phyloP scores from a whole-genome alignment of 2,329 filamentous ascomycete genomes.

The Trichoderma lentiforme region DNA sequence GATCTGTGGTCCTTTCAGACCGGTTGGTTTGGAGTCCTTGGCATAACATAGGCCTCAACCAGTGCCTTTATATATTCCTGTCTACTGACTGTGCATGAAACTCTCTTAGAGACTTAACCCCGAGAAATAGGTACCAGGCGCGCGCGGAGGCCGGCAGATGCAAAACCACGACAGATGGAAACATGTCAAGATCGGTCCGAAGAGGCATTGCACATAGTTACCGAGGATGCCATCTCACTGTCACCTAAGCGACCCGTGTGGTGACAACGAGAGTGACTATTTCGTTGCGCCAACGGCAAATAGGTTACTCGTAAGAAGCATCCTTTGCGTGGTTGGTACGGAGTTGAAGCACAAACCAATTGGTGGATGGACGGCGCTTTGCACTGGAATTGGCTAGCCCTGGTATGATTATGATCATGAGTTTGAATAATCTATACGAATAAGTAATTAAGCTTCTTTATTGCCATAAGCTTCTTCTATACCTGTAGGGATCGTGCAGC shows the following conservation, averaged over 20 bases:
- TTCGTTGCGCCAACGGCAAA: neutral
- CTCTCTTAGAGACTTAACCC: neutral
- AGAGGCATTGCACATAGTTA: neutral
- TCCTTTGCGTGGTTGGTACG: neutral
- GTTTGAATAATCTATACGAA: neutral
- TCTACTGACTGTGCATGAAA: neutral
- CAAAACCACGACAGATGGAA: neutral
- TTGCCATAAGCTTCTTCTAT: slow-evolving; percentile 3
- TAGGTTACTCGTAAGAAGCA: neutral
- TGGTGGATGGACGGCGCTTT: neutral
- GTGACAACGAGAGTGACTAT: neutral
- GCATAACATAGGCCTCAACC: neutral
- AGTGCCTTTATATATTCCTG: neutral
- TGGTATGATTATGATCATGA: neutral
- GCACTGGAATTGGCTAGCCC: neutral
- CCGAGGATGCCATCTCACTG: neutral
- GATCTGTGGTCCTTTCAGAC: neutral
- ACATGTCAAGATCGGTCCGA: slow-evolving; percentile 1
- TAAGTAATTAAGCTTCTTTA: slow-evolving; percentile 4
- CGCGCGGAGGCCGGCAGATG: neutral
- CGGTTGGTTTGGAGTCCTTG: neutral
- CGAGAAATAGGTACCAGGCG: neutral
- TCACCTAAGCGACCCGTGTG: neutral
- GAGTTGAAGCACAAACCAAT: neutral
- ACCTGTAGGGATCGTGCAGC: neutral